phyloP scores from a whole-genome alignment of 768 basidiomycete genomes.

The Rhodotorula kratochvilovae region DNA sequence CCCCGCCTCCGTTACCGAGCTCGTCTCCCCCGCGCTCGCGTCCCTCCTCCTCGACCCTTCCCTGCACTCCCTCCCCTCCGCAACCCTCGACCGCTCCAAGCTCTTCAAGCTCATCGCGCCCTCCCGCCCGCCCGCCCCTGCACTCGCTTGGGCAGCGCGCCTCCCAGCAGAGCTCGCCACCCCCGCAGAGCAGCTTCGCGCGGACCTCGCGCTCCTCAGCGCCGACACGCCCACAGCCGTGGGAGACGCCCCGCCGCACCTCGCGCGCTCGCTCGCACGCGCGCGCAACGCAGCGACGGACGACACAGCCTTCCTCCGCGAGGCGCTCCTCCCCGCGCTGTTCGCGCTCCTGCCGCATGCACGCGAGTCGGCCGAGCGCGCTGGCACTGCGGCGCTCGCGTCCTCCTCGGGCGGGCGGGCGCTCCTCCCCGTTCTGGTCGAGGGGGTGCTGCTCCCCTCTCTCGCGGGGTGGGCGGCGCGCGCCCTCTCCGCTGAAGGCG shows the following conservation, averaged over 20 bases:
- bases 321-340: neutral
- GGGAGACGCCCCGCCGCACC: neutral
- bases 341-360: neutral
- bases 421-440: neutral
- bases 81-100: neutral
- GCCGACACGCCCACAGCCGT: no score
- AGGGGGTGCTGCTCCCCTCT: neutral
- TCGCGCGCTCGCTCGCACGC: constrained; percentile 1
- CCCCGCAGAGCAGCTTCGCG: neutral
- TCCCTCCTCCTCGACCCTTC: neutral
- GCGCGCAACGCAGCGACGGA: no score
- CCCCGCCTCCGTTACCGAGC: constrained; percentile 20
- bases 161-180: neutral
- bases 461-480: neutral
- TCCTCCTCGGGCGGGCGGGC: neutral
- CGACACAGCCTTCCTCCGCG: neutral
- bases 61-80: no score
- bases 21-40: constrained; percentile 12
- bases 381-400: neutral
- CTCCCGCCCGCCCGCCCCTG: neutral
- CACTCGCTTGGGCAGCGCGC: neutral
- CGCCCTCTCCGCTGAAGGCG: neutral
- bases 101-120: constrained; percentile 2
- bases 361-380: constrained; percentile 3
- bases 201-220: neutral